Evolutionary conservation across 305 asterid genomes (phyloP).

Genomic region (Fraxinus nigra): DNA sequence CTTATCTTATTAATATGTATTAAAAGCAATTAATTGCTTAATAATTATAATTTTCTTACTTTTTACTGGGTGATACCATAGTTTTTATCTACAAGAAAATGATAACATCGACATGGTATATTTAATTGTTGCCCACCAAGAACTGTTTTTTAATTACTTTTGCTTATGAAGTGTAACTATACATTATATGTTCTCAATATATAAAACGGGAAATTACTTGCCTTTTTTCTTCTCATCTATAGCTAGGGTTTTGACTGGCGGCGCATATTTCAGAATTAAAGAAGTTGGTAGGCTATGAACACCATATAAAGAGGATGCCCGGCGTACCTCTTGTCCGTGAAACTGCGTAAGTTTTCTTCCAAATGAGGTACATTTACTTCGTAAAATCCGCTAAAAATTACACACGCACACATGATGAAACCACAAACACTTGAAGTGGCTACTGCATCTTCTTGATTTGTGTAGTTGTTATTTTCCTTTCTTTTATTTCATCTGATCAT

Average conservation of each 20-base stretch:
- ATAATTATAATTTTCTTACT: not conserved
- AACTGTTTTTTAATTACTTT: not conserved
- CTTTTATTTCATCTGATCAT: not conserved
- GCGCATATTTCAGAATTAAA: not conserved
- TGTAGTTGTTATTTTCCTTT: not conserved
- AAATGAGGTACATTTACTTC: not conserved
- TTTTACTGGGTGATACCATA: not conserved
- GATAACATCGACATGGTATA: not conserved
- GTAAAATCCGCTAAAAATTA: not conserved
- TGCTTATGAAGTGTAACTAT: not conserved
- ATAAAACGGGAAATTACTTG: not conserved
- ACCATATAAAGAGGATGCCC: conserved; percentile 65
- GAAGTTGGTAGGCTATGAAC: conserved; percentile 35
- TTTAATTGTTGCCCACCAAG: not conserved
- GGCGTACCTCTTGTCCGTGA: conserved; percentile 89
- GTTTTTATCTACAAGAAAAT: not conserved
- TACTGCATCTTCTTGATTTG: not conserved
- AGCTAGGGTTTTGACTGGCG: conserved; percentile 12
- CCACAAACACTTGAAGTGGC: not conserved
- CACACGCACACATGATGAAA: not conserved
- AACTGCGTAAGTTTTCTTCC: conserved; percentile 57
- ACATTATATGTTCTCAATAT: not conserved
- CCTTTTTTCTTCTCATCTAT: not conserved
- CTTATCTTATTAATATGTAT: not conserved
- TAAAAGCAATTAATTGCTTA: not conserved